Evolutionary conservation across 2,329 filamentous ascomycete species (phyloP).

Genomic region (Chaetomium strumarium): DNA sequence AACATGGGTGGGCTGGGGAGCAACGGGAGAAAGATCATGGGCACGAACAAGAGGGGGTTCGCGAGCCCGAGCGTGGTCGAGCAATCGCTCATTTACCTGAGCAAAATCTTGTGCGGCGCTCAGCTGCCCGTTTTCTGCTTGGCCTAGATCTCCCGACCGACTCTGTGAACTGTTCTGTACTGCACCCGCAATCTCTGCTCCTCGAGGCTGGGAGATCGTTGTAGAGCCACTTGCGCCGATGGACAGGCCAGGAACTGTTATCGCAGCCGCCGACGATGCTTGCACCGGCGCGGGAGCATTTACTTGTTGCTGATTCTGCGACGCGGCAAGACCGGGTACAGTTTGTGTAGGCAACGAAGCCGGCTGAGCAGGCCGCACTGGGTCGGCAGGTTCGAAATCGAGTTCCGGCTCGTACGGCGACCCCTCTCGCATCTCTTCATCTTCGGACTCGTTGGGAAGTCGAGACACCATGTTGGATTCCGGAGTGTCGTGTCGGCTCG

Average conservation of each 20-base stretch:
- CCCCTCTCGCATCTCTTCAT: slow-evolving; percentile 34
- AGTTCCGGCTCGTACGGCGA: slow-evolving; percentile 33
- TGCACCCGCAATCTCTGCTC: slow-evolving; percentile 29
- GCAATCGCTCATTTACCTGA: slow-evolving; percentile 32
- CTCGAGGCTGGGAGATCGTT: slow-evolving; percentile 7
- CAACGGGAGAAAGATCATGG: slow-evolving; percentile 66
- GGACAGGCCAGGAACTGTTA: slow-evolving; percentile 17
- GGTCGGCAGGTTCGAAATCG: slow-evolving; percentile 22
- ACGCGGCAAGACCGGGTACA: slow-evolving; percentile 1
- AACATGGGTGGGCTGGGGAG: slow-evolving; percentile 69
- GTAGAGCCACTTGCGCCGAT: slow-evolving; percentile 10
- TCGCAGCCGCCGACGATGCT: background rate
- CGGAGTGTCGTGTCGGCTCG: slow-evolving; percentile 81
- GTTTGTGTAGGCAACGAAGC: background rate
- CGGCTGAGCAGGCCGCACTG: slow-evolving; percentile 8
- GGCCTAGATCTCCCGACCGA: slow-evolving; percentile 38
- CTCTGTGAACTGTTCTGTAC: slow-evolving; percentile 38
- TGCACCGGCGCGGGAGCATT: background rate
- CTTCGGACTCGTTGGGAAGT: slow-evolving; percentile 41
- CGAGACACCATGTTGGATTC: slow-evolving; percentile 45
- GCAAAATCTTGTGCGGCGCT: slow-evolving; percentile 32
- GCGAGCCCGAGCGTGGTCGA: slow-evolving; percentile 35
- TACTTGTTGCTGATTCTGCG: slow-evolving; percentile 1
- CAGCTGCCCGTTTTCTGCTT: slow-evolving; percentile 32
- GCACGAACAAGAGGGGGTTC: slow-evolving; percentile 60